A percentile compares a stretch with the other conserved stretches of the same genome.
Conservation (phyloP, 148 eudicot genomes). For the Tetragonia tetragonoides region DNA sequence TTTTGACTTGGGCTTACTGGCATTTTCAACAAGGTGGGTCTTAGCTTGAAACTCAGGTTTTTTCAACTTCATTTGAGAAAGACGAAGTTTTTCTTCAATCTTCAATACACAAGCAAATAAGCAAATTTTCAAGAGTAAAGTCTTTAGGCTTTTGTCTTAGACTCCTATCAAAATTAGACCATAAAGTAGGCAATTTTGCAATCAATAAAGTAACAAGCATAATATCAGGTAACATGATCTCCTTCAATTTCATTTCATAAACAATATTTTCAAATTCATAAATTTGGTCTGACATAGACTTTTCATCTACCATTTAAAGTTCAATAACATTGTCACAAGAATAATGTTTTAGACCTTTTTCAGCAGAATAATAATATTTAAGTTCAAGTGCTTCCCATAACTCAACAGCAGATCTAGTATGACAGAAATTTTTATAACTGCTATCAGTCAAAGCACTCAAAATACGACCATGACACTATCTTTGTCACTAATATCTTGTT, state of each 20-base stretch:
- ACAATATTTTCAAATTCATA: conserved; percentile 5
- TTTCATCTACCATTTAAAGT: not conserved
- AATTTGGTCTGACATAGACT: not conserved
- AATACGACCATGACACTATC: conserved; percentile 9
- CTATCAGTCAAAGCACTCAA: conserved; percentile 3
- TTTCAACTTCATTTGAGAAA: not conserved
- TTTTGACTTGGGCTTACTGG: not conserved
- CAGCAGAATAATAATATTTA: not conserved
- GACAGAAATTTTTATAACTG: conserved; percentile 1
- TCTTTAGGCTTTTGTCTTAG: not conserved
- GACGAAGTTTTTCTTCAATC: conserved; percentile 4
- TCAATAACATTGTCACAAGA: not conserved
- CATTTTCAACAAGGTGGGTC: not conserved
- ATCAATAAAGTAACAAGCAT: not conserved
- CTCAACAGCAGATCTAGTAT: not conserved
- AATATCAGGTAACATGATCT: not conserved
- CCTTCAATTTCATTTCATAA: not conserved
- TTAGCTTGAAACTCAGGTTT: conserved; percentile 2
- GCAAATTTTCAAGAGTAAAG: not conserved
- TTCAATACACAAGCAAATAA: not conserved
- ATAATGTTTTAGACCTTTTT: not conserved
- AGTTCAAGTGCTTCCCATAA: conserved; percentile 1
- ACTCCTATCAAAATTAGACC: not conserved
- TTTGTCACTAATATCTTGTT: not conserved
- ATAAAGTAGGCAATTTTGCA: not conserved